phyloP scores from a whole-genome alignment of 2,329 filamentous ascomycete genomes.

The Purpureocillium lavendulum region DNA sequence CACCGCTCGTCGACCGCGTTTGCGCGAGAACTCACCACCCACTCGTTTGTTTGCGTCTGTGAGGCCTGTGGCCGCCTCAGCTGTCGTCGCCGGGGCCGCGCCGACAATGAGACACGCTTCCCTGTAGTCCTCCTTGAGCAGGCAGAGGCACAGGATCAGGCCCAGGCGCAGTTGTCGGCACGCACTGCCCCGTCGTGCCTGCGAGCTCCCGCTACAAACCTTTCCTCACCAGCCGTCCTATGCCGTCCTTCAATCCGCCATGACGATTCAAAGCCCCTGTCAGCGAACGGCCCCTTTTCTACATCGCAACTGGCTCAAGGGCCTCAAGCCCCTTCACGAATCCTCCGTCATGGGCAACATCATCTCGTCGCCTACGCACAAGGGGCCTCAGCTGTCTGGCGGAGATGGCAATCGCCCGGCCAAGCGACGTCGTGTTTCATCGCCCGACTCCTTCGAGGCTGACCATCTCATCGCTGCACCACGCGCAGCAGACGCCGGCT shows the following conservation, averaged over 20 bases:
- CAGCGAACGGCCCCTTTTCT: conserved; percentile 45
- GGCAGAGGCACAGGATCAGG: too few relatives aligned
- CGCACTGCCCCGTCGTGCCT: too few relatives aligned
- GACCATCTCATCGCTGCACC: conserved; percentile 24
- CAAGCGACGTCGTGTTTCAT: conserved; percentile 43
- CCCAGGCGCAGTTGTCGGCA: too few relatives aligned
- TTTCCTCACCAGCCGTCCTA: conserved; percentile 13
- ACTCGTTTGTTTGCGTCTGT: neutral
- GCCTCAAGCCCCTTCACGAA: conserved; percentile 33
- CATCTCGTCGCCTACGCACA: conserved; percentile 26
- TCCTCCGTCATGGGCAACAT: conserved; percentile 34
- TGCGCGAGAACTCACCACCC: too few relatives aligned
- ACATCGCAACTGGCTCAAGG: conserved; percentile 44
- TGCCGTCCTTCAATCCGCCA: conserved; percentile 29
- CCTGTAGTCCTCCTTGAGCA: conserved; percentile 1
- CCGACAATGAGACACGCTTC: conserved; percentile 7
- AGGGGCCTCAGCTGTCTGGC: conserved; percentile 23
- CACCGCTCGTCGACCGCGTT: too few relatives aligned
- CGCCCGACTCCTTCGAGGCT: conserved; percentile 23
- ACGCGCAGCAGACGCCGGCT: conserved; percentile 22
- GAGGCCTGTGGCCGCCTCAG: neutral
- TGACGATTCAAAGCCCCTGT: conserved; percentile 38
- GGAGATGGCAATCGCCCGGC: conserved; percentile 28
- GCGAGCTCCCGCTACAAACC: neutral
- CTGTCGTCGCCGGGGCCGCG: neutral